phyloP scores from a whole-genome alignment of 2,329 filamentous ascomycete genomes.

The Fusarium brevicatenulatum region DNA sequence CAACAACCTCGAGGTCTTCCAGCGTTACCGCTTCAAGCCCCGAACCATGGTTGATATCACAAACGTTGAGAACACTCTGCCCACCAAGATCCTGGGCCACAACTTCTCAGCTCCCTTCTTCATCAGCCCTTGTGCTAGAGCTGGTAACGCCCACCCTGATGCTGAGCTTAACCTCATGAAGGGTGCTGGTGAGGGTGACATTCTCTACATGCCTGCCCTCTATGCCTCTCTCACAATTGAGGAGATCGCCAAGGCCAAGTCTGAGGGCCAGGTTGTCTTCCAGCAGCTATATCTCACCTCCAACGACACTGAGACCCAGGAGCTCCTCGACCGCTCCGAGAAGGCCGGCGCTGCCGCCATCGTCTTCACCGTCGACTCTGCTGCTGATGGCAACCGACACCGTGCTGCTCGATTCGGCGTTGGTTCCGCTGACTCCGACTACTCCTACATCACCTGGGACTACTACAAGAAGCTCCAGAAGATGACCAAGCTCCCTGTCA shows the following conservation, averaged over 20 bases:
- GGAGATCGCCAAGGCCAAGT: slow-evolving; percentile 51
- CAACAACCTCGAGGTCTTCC: slow-evolving; percentile 66
- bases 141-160: slow-evolving; percentile 55
- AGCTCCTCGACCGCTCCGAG: slow-evolving; percentile 47
- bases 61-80: slow-evolving; percentile 52
- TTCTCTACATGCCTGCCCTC: slow-evolving; percentile 60
- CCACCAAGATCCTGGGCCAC: slow-evolving; percentile 62
- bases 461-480: slow-evolving; percentile 50
- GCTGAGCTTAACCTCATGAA: slow-evolving; percentile 62
- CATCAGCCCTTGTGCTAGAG: slow-evolving; percentile 61
- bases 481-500: slow-evolving; percentile 52
- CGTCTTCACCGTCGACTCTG: slow-evolving; percentile 54
- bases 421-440: slow-evolving; percentile 48
- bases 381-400: slow-evolving; percentile 53
- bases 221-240: slow-evolving; percentile 50
- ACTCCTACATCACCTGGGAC: slow-evolving; percentile 48
- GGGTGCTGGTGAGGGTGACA: slow-evolving; percentile 58
- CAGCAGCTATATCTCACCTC: slow-evolving; percentile 48
- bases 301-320: slow-evolving; percentile 49
- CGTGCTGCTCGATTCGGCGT: slow-evolving; percentile 53
- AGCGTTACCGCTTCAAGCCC: slow-evolving; percentile 59
- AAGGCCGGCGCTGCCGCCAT: slow-evolving; percentile 50
- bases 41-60: slow-evolving; percentile 62
- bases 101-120: slow-evolving; percentile 66
- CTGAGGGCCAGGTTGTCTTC: slow-evolving; percentile 52